Evolutionary conservation across 257 asterid species (phyloP).

Genomic region (Cordia subcordata): DNA sequence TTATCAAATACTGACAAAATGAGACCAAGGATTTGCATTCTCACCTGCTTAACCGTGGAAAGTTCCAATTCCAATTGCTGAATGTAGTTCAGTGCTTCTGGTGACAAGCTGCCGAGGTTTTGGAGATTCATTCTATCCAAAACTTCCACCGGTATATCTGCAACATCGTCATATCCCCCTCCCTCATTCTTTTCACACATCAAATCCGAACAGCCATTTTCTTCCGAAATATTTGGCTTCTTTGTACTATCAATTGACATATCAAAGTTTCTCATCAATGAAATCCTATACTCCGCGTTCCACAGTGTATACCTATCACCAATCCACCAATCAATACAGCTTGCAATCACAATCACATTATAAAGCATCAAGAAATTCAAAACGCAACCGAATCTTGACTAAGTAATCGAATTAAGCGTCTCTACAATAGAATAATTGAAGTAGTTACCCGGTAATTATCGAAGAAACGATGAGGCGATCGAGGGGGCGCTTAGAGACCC

Average conservation of each 20-base stretch:
- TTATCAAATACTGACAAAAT: too few species aligned
- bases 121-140: constrained; percentile 27
- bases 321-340: neutral
- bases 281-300: constrained; percentile 93
- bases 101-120: constrained; percentile 45
- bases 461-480: constrained; percentile 82
- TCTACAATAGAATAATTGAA: neutral
- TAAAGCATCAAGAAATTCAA: constrained; percentile 5
- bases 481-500: constrained; percentile 65
- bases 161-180: constrained; percentile 28
- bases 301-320: constrained; percentile 75
- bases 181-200: constrained; percentile 36
- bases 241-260: constrained; percentile 31
- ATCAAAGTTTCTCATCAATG: constrained; percentile 82
- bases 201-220: constrained; percentile 28
- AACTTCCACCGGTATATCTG: constrained; percentile 28
- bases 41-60: constrained; percentile 67
- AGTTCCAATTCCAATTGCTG: constrained; percentile 68
- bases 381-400: neutral
- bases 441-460: constrained; percentile 76
- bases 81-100: constrained; percentile 56
- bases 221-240: constrained; percentile 19
- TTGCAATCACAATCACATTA: neutral
- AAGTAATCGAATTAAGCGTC: neutral
- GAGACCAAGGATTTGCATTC: neutral